Percentiles rank a stretch among this genome's conserved stretches.
Conservation (phyloP, 331 rosid species). For the Ulmus americana region DNA sequence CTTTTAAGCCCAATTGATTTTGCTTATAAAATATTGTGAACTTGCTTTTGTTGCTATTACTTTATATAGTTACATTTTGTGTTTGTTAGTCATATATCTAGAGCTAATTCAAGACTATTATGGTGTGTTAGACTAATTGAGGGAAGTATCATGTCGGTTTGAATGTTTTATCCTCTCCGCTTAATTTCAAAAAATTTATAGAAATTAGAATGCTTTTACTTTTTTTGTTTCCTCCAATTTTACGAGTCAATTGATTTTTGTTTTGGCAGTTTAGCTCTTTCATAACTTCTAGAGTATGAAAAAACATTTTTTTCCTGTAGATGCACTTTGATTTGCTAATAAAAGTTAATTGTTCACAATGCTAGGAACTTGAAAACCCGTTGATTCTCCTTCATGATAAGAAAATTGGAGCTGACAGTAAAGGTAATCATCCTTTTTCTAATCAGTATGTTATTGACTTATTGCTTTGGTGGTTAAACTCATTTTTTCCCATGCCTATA, state of each 20-base stretch:
- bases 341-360: conserved; percentile 12
- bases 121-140: no score
- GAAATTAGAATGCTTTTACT: no score
- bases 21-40: neutral
- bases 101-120: no score
- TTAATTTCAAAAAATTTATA: neutral
- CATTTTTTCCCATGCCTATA: conserved; percentile 9
- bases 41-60: neutral
- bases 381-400: conserved; percentile 80
- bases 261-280: no score
- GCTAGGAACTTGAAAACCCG: conserved; percentile 83
- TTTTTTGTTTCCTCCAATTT: no score
- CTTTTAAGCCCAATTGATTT: neutral
- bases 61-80: neutral
- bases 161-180: neutral
- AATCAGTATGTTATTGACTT: conserved; percentile 8
- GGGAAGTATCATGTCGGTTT: no score
- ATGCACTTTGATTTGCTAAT: conserved; percentile 10
- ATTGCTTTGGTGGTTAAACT: conserved; percentile 18
- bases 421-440: conserved; percentile 41
- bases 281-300: no score
- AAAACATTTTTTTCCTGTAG: no score
- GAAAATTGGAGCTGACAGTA: conserved; percentile 72
- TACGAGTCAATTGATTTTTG: no score
- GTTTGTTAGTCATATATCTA: neutral